phyloP scores from a whole-genome alignment of 1,139 yeast species.

The Torulaspora globosa region DNA sequence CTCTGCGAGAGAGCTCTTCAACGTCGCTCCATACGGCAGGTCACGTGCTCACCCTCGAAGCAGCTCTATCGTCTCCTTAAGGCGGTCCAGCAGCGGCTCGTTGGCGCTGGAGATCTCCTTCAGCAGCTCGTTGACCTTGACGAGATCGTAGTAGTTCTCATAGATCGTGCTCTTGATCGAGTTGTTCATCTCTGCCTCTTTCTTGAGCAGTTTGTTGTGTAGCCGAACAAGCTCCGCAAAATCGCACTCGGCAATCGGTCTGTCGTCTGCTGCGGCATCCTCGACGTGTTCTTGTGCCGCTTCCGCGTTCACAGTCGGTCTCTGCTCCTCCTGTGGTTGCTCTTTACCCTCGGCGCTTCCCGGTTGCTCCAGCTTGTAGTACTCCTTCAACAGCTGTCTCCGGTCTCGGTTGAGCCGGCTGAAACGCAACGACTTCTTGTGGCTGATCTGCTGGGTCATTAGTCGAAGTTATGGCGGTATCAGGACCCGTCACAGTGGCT shows the following conservation, averaged over 20 bases:
- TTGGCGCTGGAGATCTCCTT: slow-evolving; percentile 26
- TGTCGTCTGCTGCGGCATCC: slow-evolving; percentile 10
- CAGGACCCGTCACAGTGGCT: not conserved
- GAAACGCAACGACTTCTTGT: slow-evolving; percentile 34
- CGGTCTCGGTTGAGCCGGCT: slow-evolving; percentile 36
- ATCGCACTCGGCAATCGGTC: slow-evolving; percentile 39
- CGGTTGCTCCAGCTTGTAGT: slow-evolving; percentile 39
- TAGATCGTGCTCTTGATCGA: slow-evolving; percentile 49
- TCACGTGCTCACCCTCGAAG: slow-evolving; percentile 2
- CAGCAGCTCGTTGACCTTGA: slow-evolving; percentile 44
- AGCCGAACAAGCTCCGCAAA: slow-evolving; percentile 39
- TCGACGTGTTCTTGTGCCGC: slow-evolving; percentile 4
- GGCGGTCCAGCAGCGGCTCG: slow-evolving; percentile 12
- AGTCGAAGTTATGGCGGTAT: not conserved
- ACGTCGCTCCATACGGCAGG: too few species aligned
- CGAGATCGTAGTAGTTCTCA: slow-evolving; percentile 49
- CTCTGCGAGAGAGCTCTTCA: too few species aligned
- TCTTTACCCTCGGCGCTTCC: slow-evolving; percentile 1
- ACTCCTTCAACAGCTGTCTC: slow-evolving; percentile 44
- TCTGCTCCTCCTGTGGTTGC: slow-evolving; percentile 3
- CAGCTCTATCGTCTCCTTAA: slow-evolving; percentile 13
- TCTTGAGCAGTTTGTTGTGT: slow-evolving; percentile 42
- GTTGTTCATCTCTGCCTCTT: slow-evolving; percentile 44
- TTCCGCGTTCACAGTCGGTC: not conserved
- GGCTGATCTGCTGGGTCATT: slow-evolving; percentile 37